Percentiles rank a stretch among this genome's conserved stretches.
Evolutionary conservation across 2,329 filamentous ascomycete species (phyloP).

Genomic region (Curvularia sp.): DNA sequence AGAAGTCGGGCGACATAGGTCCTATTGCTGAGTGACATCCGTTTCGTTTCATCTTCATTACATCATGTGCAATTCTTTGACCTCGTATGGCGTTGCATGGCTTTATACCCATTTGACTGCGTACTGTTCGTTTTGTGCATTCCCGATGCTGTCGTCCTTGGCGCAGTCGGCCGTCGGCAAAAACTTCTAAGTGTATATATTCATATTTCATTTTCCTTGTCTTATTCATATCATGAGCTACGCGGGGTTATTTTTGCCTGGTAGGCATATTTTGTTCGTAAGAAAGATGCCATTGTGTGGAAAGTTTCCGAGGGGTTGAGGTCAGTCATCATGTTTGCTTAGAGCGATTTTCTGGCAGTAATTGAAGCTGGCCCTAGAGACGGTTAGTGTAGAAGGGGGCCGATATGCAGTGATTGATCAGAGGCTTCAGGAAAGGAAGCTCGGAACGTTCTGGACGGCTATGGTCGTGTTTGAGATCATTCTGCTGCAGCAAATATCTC

Average conservation of each 20-base stretch:
- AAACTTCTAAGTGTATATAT: slow-evolving; percentile 25
- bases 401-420: neutral
- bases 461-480: slow-evolving; percentile 6
- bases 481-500: neutral
- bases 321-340: slow-evolving; percentile 2
- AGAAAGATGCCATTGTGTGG: slow-evolving; percentile 1
- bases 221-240: slow-evolving; percentile 34
- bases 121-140: slow-evolving; percentile 19
- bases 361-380: neutral
- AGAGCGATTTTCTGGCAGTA: neutral
- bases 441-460: neutral
- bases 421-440: neutral
- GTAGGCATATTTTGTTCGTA: neutral
- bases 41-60: slow-evolving; percentile 10
- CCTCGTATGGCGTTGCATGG: slow-evolving; percentile 36
- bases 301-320: slow-evolving; percentile 2
- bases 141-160: slow-evolving; percentile 7
- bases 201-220: slow-evolving; percentile 18
- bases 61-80: slow-evolving; percentile 30
- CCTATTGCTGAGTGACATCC: slow-evolving; percentile 44
- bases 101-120: slow-evolving; percentile 44
- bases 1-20: slow-evolving; percentile 42
- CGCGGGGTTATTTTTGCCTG: slow-evolving; percentile 16
- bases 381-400: neutral
- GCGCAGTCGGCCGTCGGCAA: slow-evolving; percentile 3